Percentiles rank a stretch among this genome's conserved stretches.
phyloP scores from a whole-genome alignment of 2,329 filamentous ascomycete genomes.

The Lizonia empirigonia region DNA sequence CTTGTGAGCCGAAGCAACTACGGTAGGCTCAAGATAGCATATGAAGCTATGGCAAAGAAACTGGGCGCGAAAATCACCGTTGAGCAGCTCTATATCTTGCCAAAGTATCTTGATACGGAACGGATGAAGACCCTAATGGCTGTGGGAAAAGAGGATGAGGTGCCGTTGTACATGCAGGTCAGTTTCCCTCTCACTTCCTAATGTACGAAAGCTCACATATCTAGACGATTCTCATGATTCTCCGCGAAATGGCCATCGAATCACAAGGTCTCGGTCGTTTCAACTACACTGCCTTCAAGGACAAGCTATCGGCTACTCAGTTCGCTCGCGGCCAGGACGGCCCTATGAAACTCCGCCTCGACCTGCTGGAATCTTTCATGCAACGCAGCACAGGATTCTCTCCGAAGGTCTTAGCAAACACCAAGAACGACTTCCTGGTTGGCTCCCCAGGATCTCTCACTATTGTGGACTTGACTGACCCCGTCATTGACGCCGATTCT shows the following conservation, averaged over 20 bases:
- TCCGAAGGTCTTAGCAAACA: too few relatives aligned
- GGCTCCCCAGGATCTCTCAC: slow-evolving; percentile 59
- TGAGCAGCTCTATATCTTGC: slow-evolving; percentile 10
- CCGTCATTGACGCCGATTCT: slow-evolving; percentile 68
- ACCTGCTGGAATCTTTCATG: slow-evolving; percentile 22
- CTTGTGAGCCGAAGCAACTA: slow-evolving; percentile 27
- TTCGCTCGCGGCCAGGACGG: slow-evolving; percentile 14
- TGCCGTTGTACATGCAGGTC: slow-evolving; percentile 28
- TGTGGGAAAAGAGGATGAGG: slow-evolving; percentile 14
- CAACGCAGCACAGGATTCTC: too few relatives aligned
- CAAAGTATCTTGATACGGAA: slow-evolving; percentile 23
- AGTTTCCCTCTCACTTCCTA: neutral
- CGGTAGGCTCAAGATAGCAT: slow-evolving; percentile 11
- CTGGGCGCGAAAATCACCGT: slow-evolving; percentile 14
- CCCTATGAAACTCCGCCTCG: slow-evolving; percentile 19
- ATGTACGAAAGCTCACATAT: neutral
- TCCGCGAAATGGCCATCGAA: slow-evolving; percentile 21
- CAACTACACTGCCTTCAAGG: slow-evolving; percentile 15
- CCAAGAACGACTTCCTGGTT: slow-evolving; percentile 11
- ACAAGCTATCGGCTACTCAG: neutral
- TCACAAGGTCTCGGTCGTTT: slow-evolving; percentile 9
- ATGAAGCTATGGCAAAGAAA: slow-evolving; percentile 13
- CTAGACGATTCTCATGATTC: slow-evolving; percentile 17
- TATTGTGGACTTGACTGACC: slow-evolving; percentile 74
- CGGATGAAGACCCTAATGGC: slow-evolving; percentile 27